Conservation (phyloP, 257 asterid species). For the Plantago major region DNA sequence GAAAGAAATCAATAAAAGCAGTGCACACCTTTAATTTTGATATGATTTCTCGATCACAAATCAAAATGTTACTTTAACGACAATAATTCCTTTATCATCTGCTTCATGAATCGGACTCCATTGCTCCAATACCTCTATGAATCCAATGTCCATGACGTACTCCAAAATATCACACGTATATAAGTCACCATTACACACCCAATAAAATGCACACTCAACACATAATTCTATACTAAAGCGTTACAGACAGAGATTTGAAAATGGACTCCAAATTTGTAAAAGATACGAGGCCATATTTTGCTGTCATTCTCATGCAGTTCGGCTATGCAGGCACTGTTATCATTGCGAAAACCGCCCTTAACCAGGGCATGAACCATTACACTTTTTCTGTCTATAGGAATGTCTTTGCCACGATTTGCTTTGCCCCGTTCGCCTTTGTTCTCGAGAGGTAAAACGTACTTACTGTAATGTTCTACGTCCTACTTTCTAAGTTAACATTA, state of each 20-base stretch:
- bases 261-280: slow-evolving; percentile 15
- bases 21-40: too few relatives aligned
- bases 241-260: too few relatives aligned
- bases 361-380: slow-evolving; percentile 55
- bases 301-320: slow-evolving; percentile 41
- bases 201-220: too few relatives aligned
- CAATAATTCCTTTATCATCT: slow-evolving; percentile 3
- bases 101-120: slow-evolving; percentile 8
- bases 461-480: too few relatives aligned
- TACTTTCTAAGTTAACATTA: too few relatives aligned
- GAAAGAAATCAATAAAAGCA: too few relatives aligned
- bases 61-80: not conserved
- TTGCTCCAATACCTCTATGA: not conserved
- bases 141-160: not conserved
- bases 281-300: slow-evolving; percentile 41
- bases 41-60: too few relatives aligned
- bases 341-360: slow-evolving; percentile 51
- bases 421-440: slow-evolving; percentile 48
- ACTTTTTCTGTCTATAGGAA: slow-evolving; percentile 53
- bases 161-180: not conserved
- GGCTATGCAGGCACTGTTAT: slow-evolving; percentile 45
- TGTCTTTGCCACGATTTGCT: slow-evolving; percentile 38
- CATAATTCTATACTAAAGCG: too few relatives aligned
- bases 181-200: too few relatives aligned
- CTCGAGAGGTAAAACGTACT: too few relatives aligned